A percentile compares a stretch with the other conserved stretches of the same genome.
phyloP scores from a whole-genome alignment of 495 filamentous ascomycete species.

The Aspergillus avenaceus region DNA sequence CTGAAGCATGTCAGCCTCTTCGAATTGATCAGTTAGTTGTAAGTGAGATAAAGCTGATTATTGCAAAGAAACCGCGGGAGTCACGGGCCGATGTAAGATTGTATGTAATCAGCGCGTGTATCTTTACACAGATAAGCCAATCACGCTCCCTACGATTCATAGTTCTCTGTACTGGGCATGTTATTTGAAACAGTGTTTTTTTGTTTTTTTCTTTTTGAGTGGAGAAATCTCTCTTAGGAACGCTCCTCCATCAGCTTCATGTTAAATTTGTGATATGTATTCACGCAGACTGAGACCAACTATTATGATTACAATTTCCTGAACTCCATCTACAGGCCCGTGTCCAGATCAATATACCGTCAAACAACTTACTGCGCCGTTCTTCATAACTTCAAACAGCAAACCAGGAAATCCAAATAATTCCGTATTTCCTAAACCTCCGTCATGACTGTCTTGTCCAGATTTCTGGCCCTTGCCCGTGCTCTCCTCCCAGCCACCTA shows the following conservation, averaged over 20 bases:
- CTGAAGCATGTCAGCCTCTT: conserved; percentile 26
- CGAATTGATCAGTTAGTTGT: conserved; percentile 1
- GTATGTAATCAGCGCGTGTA: background rate
- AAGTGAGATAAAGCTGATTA: background rate
- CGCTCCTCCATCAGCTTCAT: too few species aligned
- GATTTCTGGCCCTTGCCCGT: conserved; percentile 39
- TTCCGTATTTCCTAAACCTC: conserved; percentile 69
- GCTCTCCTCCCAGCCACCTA: conserved; percentile 87
- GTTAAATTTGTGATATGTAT: too few species aligned
- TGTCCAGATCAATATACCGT: conserved; percentile 66
- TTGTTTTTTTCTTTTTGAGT: too few species aligned
- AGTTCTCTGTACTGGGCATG: background rate
- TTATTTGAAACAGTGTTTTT: background rate
- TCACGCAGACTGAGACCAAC: too few species aligned
- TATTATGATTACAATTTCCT: background rate
- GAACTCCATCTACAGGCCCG: conserved; percentile 1
- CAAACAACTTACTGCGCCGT: conserved; percentile 79
- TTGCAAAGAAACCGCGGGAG: background rate
- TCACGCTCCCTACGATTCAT: background rate
- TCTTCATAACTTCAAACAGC: conserved; percentile 93
- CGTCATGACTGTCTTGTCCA: conserved; percentile 48
- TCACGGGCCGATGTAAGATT: background rate
- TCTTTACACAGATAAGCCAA: background rate
- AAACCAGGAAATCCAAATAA: conserved; percentile 91
- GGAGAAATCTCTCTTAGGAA: background rate